A percentile compares a stretch with the other conserved stretches of the same genome.
Conservation (phyloP, 1,284 basidiomycete species). For the Fomitopsis betulina region DNA sequence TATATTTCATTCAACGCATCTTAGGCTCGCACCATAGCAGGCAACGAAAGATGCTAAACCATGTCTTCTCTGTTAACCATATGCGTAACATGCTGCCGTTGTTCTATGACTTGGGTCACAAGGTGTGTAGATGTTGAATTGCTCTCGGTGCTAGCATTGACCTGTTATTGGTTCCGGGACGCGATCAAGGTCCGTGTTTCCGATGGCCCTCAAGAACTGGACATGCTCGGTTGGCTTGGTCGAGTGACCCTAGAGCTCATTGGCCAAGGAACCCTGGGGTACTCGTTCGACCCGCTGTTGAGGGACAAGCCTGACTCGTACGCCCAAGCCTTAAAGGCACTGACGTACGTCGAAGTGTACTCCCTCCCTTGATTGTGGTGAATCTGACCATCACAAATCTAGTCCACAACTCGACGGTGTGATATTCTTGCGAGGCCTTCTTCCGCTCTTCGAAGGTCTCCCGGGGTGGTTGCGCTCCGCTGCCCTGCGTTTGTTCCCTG, state of each 20-base stretch:
- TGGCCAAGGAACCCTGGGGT: slow-evolving; percentile 24
- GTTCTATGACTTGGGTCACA: slow-evolving; percentile 13
- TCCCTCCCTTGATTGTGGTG: not conserved
- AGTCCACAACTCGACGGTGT: not conserved
- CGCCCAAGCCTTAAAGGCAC: slow-evolving; percentile 14
- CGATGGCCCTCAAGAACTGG: slow-evolving; percentile 12
- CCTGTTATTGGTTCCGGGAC: slow-evolving; percentile 10
- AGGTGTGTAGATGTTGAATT: slow-evolving; percentile 4
- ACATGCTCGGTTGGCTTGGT: slow-evolving; percentile 21
- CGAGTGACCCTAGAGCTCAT: slow-evolving; percentile 23
- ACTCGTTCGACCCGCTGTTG: slow-evolving; percentile 21
- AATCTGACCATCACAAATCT: too few species aligned
- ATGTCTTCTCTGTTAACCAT: slow-evolving; percentile 20
- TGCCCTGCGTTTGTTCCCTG: slow-evolving; percentile 29
- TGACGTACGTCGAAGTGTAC: slow-evolving; percentile 17
- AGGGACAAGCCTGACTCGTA: slow-evolving; percentile 13
- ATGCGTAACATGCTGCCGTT: slow-evolving; percentile 21
- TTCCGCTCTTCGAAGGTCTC: slow-evolving; percentile 18
- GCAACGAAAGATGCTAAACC: slow-evolving; percentile 25
- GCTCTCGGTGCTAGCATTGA: not conserved
- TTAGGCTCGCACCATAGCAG: slow-evolving; percentile 20
- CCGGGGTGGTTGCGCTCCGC: slow-evolving; percentile 30
- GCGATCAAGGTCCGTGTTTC: slow-evolving; percentile 7
- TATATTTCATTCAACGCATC: not conserved
- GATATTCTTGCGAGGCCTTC: not conserved